Percentiles rank a stretch among this genome's conserved stretches.
These are phyloP conservation scores for Podaxis sp. DNA, from an alignment of 768 basidiomycete species.

Conservation along the genomic window DNA sequence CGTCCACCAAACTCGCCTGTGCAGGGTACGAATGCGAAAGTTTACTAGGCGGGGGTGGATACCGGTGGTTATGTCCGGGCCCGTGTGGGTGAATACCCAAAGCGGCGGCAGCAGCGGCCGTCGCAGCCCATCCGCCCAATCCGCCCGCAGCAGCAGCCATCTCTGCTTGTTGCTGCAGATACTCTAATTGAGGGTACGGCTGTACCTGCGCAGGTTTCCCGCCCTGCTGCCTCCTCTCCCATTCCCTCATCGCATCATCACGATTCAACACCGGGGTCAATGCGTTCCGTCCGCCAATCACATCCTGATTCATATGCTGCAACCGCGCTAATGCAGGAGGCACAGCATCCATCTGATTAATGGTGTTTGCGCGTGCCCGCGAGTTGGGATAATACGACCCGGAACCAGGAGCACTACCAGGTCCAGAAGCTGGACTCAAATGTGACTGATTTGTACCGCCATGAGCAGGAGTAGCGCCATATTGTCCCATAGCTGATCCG, in stretches of 20 bases:
- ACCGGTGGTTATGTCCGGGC: conserved; percentile 38
- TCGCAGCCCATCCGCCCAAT: conserved; percentile 12
- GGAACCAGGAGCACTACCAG: conserved; percentile 37
- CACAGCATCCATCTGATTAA: conserved; percentile 85
- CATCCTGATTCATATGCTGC: conserved; percentile 86
- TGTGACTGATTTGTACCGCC: conserved; percentile 25
- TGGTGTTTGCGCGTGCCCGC: conserved; percentile 85
- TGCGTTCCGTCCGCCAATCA: conserved; percentile 74
- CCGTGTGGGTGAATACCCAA: conserved; percentile 49
- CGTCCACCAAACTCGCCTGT: conserved; percentile 64
- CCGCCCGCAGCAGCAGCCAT: conserved; percentile 61
- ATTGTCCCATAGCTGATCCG: conserved; percentile 29
- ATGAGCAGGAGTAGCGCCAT: conserved; percentile 12
- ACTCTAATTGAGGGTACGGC: conserved; percentile 88
- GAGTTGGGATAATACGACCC: conserved; percentile 69
- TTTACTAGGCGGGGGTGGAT: conserved; percentile 64
- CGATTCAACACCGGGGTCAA: conserved; percentile 92
- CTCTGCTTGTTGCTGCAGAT: conserved; percentile 91
- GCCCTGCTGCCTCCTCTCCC: conserved; percentile 87
- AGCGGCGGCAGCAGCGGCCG: conserved; percentile 10
- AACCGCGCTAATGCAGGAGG: conserved; percentile 90
- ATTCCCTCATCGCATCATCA: conserved; percentile 93
- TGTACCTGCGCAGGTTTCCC: conserved; percentile 61
- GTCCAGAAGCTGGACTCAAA: conserved; percentile 40
- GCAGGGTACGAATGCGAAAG: conserved; percentile 67